These are phyloP conservation scores for Trametes meyenii DNA, from an alignment of 768 basidiomycete genomes.

Conservation along the genomic window DNA sequence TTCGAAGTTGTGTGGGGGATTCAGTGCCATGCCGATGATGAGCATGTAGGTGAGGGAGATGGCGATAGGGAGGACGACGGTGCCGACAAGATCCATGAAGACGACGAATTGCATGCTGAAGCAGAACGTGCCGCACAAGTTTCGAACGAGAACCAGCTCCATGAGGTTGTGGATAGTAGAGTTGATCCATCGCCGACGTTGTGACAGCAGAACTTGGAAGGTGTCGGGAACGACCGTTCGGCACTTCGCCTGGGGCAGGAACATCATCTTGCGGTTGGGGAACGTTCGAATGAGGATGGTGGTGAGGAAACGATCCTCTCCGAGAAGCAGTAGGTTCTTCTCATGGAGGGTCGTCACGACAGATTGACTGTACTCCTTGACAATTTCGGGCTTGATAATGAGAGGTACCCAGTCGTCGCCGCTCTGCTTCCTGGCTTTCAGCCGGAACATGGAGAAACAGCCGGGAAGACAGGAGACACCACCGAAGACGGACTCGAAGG, in stretches of 20 bases:
- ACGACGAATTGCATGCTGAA: slow-evolving; percentile 99
- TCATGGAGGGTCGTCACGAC: slow-evolving; percentile 95
- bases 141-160: slow-evolving; percentile 96
- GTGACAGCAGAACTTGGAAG: slow-evolving; percentile 89
- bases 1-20: slow-evolving; percentile 82
- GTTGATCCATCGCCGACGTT: slow-evolving; percentile 99
- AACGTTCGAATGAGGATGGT: slow-evolving; percentile 96
- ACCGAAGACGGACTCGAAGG: slow-evolving; percentile 98
- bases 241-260: slow-evolving; percentile 93
- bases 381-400: slow-evolving; percentile 95
- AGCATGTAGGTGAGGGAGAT: slow-evolving; percentile 89
- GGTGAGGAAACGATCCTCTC: slow-evolving; percentile 98
- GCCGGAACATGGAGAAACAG: slow-evolving; percentile 99
- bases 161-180: slow-evolving; percentile 99
- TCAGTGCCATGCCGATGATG: slow-evolving; percentile 77
- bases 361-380: slow-evolving; percentile 94
- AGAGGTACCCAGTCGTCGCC: slow-evolving; percentile 98
- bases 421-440: slow-evolving; percentile 86
- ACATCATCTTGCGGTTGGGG: slow-evolving; percentile 99
- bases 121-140: slow-evolving; percentile 98
- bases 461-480: slow-evolving; percentile 99
- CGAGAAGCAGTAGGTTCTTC: slow-evolving; percentile 94
- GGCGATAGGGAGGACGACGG: slow-evolving; percentile 91
- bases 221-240: slow-evolving; percentile 96
- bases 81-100: slow-evolving; percentile 94